Evolutionary conservation across 768 basidiomycete genomes (phyloP), one percentile per base, ranked within the genome.

Genomic region (Coprinopsis marcescibilis): DNA sequence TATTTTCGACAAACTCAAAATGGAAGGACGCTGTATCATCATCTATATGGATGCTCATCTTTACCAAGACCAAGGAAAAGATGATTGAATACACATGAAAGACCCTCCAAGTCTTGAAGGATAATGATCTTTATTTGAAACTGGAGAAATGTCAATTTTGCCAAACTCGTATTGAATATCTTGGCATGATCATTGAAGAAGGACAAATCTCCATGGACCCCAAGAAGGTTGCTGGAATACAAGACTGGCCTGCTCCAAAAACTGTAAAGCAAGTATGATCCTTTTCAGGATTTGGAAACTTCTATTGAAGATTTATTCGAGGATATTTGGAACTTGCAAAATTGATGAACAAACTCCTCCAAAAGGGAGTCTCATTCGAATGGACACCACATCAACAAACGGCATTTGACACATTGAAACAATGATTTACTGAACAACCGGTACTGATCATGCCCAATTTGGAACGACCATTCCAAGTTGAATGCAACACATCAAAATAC

Each of bases 31-130:
- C n/a, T n/a, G n/a, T n/a, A n/a, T n/a, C n/a, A n/a, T n/a, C n/a
- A n/a, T n/a, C n/a, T 72, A 4, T 23, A 43, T 49, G 42, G 41
- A 49, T 26, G 21, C 42, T 42, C 41, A 43, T 1, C 25, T 49
- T 1, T 62, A 71, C 46, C 70, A 56, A 53, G 61, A 65, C 1
- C n/a, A n/a, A n/a, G n/a, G 40, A 57, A 1, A 53, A 24, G 30
- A 19, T 54, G 0, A 50, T 56, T 23, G 46, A 0, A 70, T 21
- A 37, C 4, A 4, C 27, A 3, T 1, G 48, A 21, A 14, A 8
- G 19, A 52, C 43, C 1, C 12, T 34, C 10, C 14, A 35, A 43
- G 37, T 45, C 3, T 25, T 52, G 0, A n/a, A 43, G 25, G 25
- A 15, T 5, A 23, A 45, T 2, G 3, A 26, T 21, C 43, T 48